Conservation (phyloP, 768 basidiomycete species). For the Asterophora lycoperdoides region DNA sequence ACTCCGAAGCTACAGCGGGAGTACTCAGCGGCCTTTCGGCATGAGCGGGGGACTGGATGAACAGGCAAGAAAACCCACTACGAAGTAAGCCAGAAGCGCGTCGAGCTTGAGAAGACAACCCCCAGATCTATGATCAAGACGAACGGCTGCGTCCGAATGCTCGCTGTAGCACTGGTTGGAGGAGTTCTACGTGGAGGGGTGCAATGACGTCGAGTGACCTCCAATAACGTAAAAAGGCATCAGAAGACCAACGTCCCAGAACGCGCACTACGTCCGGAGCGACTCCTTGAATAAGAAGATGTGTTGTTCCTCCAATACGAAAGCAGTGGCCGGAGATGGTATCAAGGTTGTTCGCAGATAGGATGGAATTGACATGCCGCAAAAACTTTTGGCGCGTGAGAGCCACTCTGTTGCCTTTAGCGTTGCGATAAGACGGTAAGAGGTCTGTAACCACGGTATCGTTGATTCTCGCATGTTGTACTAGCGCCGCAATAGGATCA, state of each 20-base stretch:
- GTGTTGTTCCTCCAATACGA: slow-evolving; percentile 33
- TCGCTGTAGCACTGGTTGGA: too few species aligned
- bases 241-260: slow-evolving; percentile 28
- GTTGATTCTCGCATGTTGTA: slow-evolving; percentile 14
- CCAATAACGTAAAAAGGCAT: slow-evolving; percentile 31
- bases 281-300: slow-evolving; percentile 24
- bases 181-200: slow-evolving; percentile 1
- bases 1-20: too few species aligned
- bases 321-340: slow-evolving; percentile 27
- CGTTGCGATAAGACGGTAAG: background rate
- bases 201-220: slow-evolving; percentile 17
- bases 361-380: slow-evolving; percentile 17
- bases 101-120: too few species aligned
- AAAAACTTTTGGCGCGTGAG: slow-evolving; percentile 23
- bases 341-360: background rate
- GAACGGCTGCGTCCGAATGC: too few species aligned
- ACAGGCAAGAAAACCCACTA: too few species aligned
- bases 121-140: too few species aligned
- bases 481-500: slow-evolving; percentile 17
- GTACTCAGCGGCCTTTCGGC: too few species aligned
- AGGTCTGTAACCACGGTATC: background rate
- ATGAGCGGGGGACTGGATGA: too few species aligned
- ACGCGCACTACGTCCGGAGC: slow-evolving; percentile 27
- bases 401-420: slow-evolving; percentile 5
- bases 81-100: too few species aligned